A percentile compares a stretch with the other conserved stretches of the same genome.
phyloP scores from a whole-genome alignment of 495 filamentous ascomycete species.

The Clohesyomyces aquaticus region DNA sequence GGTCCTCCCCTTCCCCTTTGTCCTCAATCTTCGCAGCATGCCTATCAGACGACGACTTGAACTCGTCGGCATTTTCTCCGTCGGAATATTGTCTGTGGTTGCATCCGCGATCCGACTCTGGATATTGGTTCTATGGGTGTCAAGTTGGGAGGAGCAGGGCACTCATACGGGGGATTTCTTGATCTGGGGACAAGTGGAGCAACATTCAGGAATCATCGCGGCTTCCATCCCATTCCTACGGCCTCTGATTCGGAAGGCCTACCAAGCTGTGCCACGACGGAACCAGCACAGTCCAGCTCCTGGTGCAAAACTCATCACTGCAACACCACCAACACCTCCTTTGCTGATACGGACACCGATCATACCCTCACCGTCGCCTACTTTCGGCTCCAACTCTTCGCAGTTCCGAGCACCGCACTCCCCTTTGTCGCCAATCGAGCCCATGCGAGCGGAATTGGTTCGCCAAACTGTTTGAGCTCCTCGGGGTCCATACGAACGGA shows the following conservation, averaged over 20 bases:
- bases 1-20: constrained; percentile 31
- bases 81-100: constrained; percentile 31
- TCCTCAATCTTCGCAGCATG: constrained; percentile 29
- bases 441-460: neutral
- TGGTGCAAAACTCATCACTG: constrained; percentile 19
- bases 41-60: constrained; percentile 15
- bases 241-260: constrained; percentile 23
- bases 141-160: neutral
- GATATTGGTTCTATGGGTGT: constrained; percentile 15
- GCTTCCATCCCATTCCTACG: constrained; percentile 36
- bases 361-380: constrained; percentile 32
- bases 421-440: constrained; percentile 17
- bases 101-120: constrained; percentile 35
- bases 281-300: constrained; percentile 21
- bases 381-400: constrained; percentile 7
- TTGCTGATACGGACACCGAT: constrained; percentile 22
- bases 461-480: neutral
- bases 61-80: constrained; percentile 33
- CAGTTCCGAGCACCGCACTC: constrained; percentile 15
- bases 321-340: neutral
- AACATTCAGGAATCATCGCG: constrained; percentile 37
- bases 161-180: constrained; percentile 11
- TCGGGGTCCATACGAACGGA: neutral
- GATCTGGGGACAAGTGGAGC: constrained; percentile 37
- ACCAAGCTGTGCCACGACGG: neutral